A percentile compares a stretch with the other conserved stretches of the same genome.
Evolutionary conservation across 805 yeast genomes (phyloP).

Genomic region (Cephaloascus albidus): DNA sequence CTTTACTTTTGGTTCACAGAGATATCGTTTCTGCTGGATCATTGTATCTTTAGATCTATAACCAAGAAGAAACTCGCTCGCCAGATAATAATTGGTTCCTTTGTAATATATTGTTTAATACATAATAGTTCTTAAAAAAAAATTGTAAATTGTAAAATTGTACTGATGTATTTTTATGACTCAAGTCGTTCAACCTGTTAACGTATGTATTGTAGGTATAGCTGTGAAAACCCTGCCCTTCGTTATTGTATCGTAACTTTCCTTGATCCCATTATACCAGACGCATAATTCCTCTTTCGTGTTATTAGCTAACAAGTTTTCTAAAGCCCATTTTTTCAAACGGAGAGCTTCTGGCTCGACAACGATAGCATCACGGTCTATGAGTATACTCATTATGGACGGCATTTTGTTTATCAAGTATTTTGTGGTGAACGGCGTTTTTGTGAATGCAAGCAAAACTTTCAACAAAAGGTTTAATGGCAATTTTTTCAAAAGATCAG

Average conservation of each 20-base stretch:
- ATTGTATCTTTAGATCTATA: slow-evolving; percentile 56
- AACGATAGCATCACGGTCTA: neutral
- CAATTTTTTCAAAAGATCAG: neutral
- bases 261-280: neutral
- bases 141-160: slow-evolving; percentile 7
- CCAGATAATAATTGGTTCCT: no score
- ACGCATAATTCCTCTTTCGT: neutral
- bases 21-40: slow-evolving; percentile 97
- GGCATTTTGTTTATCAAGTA: neutral
- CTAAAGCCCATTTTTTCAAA: neutral
- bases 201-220: neutral
- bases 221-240: neutral
- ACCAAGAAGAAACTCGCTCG: no score
- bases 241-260: neutral
- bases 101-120: no score
- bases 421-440: neutral
- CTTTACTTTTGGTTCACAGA: slow-evolving; percentile 81
- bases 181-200: neutral
- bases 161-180: slow-evolving; percentile 3
- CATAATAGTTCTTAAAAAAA: slow-evolving; percentile 1
- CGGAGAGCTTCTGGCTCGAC: neutral
- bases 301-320: neutral
- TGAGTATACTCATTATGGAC: neutral
- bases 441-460: neutral
- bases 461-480: neutral